Percentiles rank a stretch among this genome's conserved stretches.
These are phyloP conservation scores for Starmera pachycereana DNA, from an alignment of 805 yeast species.

Conservation along the genomic window DNA sequence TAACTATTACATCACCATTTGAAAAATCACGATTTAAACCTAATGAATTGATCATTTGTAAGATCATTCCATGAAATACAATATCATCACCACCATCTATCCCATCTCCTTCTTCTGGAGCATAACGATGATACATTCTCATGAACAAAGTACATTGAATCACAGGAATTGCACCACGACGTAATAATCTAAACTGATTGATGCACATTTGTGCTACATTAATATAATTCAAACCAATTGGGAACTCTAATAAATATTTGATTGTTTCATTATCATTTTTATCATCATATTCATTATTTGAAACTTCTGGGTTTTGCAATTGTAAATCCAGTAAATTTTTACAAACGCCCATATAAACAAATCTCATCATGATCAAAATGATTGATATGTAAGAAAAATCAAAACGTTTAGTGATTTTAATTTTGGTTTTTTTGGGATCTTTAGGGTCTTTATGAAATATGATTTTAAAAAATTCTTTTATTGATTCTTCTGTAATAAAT, in stretches of 20 bases:
- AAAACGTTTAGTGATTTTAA: conserved; percentile 11
- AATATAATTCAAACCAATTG: conserved; percentile 34
- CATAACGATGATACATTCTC: conserved; percentile 36
- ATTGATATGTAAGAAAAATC: conserved; percentile 18
- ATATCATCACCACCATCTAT: conserved; percentile 41
- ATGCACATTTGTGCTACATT: conserved; percentile 45
- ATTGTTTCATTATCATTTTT: conserved; percentile 13
- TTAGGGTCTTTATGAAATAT: conserved; percentile 1
- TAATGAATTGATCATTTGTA: conserved; percentile 46
- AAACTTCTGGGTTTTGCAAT: conserved; percentile 8
- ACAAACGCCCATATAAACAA: conserved; percentile 12
- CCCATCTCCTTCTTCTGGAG: conserved; percentile 53
- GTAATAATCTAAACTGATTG: conserved; percentile 40
- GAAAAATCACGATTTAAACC: conserved; percentile 52
- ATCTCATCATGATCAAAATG: conserved; percentile 12
- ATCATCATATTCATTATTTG: not conserved
- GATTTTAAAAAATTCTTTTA: conserved; percentile 9
- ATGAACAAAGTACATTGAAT: conserved; percentile 45
- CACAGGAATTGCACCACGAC: conserved; percentile 38
- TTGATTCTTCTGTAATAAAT: conserved; percentile 15
- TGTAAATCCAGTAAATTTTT: conserved; percentile 4
- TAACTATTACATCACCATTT: conserved; percentile 17
- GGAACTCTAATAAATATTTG: conserved; percentile 32
- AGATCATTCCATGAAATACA: conserved; percentile 36
- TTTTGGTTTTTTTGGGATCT: conserved; percentile 2